phyloP scores from a whole-genome alignment of 179 eudicot genomes.

The Beta macrorhiza region DNA sequence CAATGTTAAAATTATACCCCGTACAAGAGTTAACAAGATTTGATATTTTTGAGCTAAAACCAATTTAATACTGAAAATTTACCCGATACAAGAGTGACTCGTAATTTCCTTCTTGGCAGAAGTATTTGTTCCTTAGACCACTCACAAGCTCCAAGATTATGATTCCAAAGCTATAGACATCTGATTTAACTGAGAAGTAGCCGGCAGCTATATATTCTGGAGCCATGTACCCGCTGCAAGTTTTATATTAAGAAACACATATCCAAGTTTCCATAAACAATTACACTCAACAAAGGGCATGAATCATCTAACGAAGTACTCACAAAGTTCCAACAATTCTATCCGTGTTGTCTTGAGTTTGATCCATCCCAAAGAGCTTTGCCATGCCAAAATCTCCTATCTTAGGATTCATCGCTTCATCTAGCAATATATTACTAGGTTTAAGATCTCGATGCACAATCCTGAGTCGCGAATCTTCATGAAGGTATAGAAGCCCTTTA shows the following conservation, averaged over 20 bases:
- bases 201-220: constrained; percentile 8
- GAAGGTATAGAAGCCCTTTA: constrained; percentile 24
- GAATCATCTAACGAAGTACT: background rate
- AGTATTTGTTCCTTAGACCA: constrained; percentile 5
- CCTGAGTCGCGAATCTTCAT: constrained; percentile 20
- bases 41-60: background rate
- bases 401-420: constrained; percentile 19
- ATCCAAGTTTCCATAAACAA: background rate
- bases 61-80: background rate
- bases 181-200: constrained; percentile 15
- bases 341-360: constrained; percentile 20
- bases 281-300: background rate
- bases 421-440: constrained; percentile 15
- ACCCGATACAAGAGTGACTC: constrained; percentile 11
- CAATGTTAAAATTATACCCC: no score
- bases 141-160: constrained; percentile 16
- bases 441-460: constrained; percentile 21
- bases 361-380: constrained; percentile 24
- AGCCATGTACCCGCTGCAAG: constrained; percentile 19
- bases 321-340: constrained; percentile 20
- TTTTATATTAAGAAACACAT: background rate
- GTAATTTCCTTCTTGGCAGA: background rate
- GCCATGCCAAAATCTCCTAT: constrained; percentile 22
- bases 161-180: constrained; percentile 19
- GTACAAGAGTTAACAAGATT: no score